These are phyloP conservation scores for Rhodamnia argentea DNA, from an alignment of 345 rosid species.

Conservation along the genomic window DNA sequence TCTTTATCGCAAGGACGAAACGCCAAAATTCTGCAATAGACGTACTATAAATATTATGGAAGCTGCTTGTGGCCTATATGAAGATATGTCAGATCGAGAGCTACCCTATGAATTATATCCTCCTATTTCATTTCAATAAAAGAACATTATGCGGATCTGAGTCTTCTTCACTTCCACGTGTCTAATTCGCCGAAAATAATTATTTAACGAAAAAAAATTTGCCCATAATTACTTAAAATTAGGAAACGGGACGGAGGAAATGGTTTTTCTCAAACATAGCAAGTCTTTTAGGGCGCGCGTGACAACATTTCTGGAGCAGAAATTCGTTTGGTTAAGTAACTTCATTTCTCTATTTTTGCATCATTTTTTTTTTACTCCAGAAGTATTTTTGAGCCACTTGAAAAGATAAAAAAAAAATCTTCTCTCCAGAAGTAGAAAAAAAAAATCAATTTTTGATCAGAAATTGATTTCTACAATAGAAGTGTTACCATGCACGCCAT, in stretches of 20 bases:
- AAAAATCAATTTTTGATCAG: too few species aligned
- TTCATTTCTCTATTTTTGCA: too few species aligned
- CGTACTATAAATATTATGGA: not conserved
- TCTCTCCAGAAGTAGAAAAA: too few species aligned
- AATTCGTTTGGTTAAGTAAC: too few species aligned
- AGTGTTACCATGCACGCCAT: too few species aligned
- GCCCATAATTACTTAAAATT: too few species aligned
- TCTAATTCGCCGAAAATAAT: not conserved
- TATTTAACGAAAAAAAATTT: too few species aligned
- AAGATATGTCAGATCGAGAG: not conserved
- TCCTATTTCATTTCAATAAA: not conserved
- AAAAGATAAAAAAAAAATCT: too few species aligned
- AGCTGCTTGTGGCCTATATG: not conserved
- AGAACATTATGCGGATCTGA: rapidly evolving
- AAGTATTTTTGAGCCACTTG: too few species aligned
- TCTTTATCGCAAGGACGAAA: rapidly evolving
- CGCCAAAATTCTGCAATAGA: not conserved
- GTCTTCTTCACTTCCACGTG: not conserved
- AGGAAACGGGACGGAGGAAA: not conserved
- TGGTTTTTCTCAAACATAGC: not conserved
- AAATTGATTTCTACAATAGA: too few species aligned
- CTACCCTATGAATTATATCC: rapidly evolving
- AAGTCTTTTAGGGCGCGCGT: not conserved
- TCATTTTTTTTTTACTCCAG: too few species aligned
- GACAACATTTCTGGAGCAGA: too few species aligned